Conservation (phyloP, 306 rosid genomes). For the Astragalus glycyphyllos region DNA sequence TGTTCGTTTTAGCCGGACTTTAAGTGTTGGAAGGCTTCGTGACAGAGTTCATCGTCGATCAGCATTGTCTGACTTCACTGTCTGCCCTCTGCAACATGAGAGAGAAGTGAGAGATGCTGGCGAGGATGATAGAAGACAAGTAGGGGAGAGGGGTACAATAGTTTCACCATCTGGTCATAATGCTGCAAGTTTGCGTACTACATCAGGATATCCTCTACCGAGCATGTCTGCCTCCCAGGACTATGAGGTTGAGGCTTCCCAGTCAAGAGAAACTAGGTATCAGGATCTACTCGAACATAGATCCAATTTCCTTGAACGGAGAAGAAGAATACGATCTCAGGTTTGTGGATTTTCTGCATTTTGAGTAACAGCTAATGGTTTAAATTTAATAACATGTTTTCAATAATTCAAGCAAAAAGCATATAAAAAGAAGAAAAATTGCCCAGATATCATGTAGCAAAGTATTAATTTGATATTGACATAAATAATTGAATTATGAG, state of each 20-base stretch:
- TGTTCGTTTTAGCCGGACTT: conserved; percentile 92
- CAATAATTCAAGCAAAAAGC: no score
- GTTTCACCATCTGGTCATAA: conserved; percentile 49
- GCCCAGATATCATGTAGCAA: conserved; percentile 1
- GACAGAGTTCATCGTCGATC: conserved; percentile 97
- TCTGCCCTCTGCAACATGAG: conserved; percentile 81
- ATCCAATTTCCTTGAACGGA: conserved; percentile 91
- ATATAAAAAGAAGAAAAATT: not conserved
- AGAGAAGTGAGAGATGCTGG: conserved; percentile 66
- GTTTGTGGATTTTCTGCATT: conserved; percentile 56
- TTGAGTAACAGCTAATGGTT: conserved; percentile 20
- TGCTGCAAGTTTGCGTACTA: conserved; percentile 52
- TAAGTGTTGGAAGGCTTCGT: conserved; percentile 99
- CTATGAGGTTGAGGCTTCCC: conserved; percentile 72
- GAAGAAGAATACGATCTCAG: conserved; percentile 98
- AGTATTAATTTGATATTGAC: conserved; percentile 3
- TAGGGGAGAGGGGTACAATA: conserved; percentile 55
- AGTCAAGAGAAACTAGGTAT: conserved; percentile 84
- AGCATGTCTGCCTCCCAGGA: conserved; percentile 77
- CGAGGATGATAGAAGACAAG: conserved; percentile 57
- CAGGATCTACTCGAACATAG: conserved; percentile 89
- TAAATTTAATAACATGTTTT: conserved; percentile 27
- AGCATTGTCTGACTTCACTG: conserved; percentile 71
- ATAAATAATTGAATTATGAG: not conserved
- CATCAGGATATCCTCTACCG: conserved; percentile 60